Conservation (phyloP, 179 eudicot genomes). For the Kewa caespitosa region DNA sequence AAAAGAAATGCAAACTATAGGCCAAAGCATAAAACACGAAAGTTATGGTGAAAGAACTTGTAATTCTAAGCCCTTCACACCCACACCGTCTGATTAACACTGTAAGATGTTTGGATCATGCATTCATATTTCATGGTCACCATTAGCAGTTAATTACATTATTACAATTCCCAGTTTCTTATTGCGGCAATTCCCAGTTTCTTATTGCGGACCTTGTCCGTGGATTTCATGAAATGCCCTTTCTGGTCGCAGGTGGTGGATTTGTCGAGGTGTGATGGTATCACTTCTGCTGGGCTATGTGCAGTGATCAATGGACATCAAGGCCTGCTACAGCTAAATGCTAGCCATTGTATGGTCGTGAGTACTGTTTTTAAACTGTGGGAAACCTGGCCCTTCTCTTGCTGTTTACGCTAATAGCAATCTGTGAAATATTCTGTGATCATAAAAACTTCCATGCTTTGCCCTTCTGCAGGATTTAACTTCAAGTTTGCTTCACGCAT, state of each 20-base stretch:
- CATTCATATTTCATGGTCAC: background rate
- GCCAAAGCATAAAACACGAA: too few relatives aligned
- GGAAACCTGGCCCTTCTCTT: slow-evolving; percentile 16
- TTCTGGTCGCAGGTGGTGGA: slow-evolving; percentile 48
- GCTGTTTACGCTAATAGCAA: background rate
- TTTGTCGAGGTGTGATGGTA: slow-evolving; percentile 65
- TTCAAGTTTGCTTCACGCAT: slow-evolving; percentile 29
- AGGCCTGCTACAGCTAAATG: slow-evolving; percentile 46
- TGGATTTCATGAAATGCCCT: background rate
- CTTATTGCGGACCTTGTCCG: background rate
- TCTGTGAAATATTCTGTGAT: background rate
- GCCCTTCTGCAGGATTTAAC: slow-evolving; percentile 53
- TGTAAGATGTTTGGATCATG: background rate
- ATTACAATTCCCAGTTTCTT: too few relatives aligned
- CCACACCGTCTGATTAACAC: background rate
- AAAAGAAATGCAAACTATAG: too few relatives aligned
- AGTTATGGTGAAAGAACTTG: too few relatives aligned
- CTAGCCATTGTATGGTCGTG: slow-evolving; percentile 70
- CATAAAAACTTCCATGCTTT: background rate
- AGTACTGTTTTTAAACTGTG: slow-evolving; percentile 45
- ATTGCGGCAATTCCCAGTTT: too few relatives aligned
- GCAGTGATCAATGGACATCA: slow-evolving; percentile 50
- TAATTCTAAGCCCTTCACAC: background rate
- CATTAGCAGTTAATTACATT: background rate
- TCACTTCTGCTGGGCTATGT: slow-evolving; percentile 49